These are phyloP conservation scores for Neurospora tetraspora DNA, from an alignment of 495 filamentous ascomycete species.

Conservation along the genomic window DNA sequence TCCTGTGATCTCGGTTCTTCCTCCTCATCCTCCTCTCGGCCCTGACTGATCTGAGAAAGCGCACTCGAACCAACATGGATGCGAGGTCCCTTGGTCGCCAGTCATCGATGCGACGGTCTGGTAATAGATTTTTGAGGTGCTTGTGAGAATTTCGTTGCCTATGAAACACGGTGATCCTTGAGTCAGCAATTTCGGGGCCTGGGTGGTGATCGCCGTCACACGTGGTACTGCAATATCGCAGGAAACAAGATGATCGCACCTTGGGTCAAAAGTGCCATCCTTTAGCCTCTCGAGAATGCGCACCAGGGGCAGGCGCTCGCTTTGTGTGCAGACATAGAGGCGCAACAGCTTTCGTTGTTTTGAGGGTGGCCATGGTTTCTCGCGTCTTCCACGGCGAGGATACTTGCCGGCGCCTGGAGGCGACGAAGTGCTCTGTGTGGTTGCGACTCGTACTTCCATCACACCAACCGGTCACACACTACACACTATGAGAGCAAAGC, in stretches of 20 bases:
- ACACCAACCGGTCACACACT: background rate
- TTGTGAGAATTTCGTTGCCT: constrained; percentile 29
- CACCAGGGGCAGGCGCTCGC: constrained; percentile 23
- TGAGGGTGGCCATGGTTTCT: constrained; percentile 24
- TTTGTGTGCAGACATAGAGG: constrained; percentile 26
- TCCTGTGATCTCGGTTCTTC: constrained; percentile 4
- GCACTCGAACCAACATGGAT: constrained; percentile 22
- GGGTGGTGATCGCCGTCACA: background rate
- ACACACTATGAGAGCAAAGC: background rate
- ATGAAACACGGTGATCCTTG: background rate
- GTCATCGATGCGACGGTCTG: constrained; percentile 26
- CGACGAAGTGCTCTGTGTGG: constrained; percentile 1
- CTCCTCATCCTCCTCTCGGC: constrained; percentile 16
- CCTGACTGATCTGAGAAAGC: constrained; percentile 20
- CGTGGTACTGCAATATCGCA: background rate
- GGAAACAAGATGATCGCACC: constrained; percentile 9
- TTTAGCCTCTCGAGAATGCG: constrained; percentile 24
- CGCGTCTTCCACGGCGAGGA: constrained; percentile 21
- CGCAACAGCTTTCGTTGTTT: constrained; percentile 25
- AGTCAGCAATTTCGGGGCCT: background rate
- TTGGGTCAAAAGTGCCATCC: constrained; percentile 24
- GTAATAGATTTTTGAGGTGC: constrained; percentile 21
- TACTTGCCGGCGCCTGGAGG: constrained; percentile 13
- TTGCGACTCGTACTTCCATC: background rate
- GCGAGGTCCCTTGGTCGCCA: constrained; percentile 22